Conservation (phyloP, 352 stramenopile genomes). For the Phytophthora meadii region DNA sequence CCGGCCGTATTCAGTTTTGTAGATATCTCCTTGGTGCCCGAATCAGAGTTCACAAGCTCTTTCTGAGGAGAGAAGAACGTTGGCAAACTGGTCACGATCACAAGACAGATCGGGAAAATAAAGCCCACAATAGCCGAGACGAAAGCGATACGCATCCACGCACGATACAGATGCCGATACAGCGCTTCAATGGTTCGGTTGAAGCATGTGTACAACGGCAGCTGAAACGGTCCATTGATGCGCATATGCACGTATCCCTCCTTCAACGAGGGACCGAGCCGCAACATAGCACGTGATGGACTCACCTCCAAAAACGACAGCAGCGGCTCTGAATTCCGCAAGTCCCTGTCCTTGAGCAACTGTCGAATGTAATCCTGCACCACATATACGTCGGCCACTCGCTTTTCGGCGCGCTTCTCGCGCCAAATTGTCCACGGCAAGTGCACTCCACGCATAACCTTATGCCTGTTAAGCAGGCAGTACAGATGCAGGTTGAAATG, state of each 20-base stretch:
- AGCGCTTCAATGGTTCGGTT: constrained; percentile 84
- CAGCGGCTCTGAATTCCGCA: constrained; percentile 80
- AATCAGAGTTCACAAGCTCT: constrained; percentile 52
- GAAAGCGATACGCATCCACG: constrained; percentile 88
- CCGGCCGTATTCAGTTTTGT: constrained; percentile 55
- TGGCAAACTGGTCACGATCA: constrained; percentile 76
- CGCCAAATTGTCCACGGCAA: constrained; percentile 84
- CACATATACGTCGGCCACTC: constrained; percentile 69
- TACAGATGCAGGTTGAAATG: constrained; percentile 70
- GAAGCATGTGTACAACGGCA: constrained; percentile 87
- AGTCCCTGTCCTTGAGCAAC: constrained; percentile 65
- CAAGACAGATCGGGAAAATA: constrained; percentile 77
- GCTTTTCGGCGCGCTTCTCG: constrained; percentile 82
- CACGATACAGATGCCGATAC: constrained; percentile 87
- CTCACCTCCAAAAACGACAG: constrained; percentile 85
- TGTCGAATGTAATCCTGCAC: constrained; percentile 79
- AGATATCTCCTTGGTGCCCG: constrained; percentile 47
- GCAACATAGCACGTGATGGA: constrained; percentile 74
- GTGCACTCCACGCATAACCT: constrained; percentile 47
- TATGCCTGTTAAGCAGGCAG: constrained; percentile 57
- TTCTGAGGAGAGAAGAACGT: constrained; percentile 74
- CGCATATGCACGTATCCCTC: constrained; percentile 91
- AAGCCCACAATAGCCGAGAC: constrained; percentile 84
- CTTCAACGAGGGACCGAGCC: constrained; percentile 81
- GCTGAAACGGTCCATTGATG: constrained; percentile 87